A percentile compares a stretch with the other conserved stretches of the same genome.
Evolutionary conservation across 2,329 filamentous ascomycete genomes (phyloP).

Genomic region (Cladophialophora yegresii): DNA sequence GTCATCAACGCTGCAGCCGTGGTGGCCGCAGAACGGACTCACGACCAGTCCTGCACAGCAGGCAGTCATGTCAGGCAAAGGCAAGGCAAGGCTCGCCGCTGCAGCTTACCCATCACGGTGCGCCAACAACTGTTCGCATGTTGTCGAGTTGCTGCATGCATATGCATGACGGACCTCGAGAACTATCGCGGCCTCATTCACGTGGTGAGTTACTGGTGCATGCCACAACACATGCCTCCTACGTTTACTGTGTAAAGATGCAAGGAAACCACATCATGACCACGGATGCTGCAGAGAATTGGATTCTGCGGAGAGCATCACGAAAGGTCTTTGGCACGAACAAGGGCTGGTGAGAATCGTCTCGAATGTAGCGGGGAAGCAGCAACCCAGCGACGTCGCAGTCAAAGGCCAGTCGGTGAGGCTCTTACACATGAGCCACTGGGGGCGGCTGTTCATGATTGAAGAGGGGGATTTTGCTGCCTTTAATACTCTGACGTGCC

Average conservation of each 20-base stretch:
- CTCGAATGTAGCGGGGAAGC: background rate
- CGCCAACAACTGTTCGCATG: slow-evolving; percentile 9
- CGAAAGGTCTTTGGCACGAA: background rate
- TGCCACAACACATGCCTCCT: background rate
- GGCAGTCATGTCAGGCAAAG: background rate
- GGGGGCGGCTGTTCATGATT: background rate
- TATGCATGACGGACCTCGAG: background rate
- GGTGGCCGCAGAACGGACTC: background rate
- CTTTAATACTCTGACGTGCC: slow-evolving; percentile 15
- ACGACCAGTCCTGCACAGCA: background rate
- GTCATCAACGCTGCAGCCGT: background rate
- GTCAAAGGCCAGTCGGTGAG: background rate
- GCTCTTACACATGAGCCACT: background rate
- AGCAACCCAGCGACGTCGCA: background rate
- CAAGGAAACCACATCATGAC: background rate
- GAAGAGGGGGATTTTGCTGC: background rate
- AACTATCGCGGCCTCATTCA: background rate
- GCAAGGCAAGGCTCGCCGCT: background rate
- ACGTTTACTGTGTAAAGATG: background rate
- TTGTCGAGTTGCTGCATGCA: slow-evolving; percentile 5
- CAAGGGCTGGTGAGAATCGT: background rate
- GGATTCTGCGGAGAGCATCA: background rate
- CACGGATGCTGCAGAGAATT: background rate
- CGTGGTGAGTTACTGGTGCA: background rate
- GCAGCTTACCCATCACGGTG: slow-evolving; percentile 1